A percentile compares a stretch with the other conserved stretches of the same genome.
phyloP scores from a whole-genome alignment of 139 green algal species.

The Tetraselmis chui region DNA sequence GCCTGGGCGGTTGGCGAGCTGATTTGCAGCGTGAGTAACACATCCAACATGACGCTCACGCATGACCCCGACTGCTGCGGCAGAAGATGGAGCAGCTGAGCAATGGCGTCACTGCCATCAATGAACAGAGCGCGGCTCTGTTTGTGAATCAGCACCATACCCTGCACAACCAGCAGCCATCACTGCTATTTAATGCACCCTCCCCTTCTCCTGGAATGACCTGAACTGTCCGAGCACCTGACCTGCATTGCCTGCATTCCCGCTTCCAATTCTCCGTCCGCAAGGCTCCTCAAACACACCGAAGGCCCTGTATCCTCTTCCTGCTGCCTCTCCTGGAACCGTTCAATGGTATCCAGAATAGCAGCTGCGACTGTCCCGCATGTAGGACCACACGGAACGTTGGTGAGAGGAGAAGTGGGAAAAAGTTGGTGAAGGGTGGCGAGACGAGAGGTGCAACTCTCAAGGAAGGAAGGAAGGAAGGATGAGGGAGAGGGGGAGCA shows the following conservation, averaged over 20 bases:
- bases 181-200: too few relatives aligned
- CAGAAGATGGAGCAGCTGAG: not conserved
- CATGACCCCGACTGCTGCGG: not conserved
- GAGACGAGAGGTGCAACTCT: too few relatives aligned
- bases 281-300: not conserved
- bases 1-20: not conserved
- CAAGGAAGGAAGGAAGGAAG: too few relatives aligned
- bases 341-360: not conserved
- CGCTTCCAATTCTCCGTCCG: not conserved
- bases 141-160: not conserved
- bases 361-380: not conserved
- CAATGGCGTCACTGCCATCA: not conserved
- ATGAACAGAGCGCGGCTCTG: not conserved
- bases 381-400: too few relatives aligned
- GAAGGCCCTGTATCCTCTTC: not conserved
- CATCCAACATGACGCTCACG: not conserved
- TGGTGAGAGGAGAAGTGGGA: too few relatives aligned
- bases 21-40: not conserved
- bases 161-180: too few relatives aligned
- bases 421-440: too few relatives aligned
- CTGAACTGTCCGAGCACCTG: too few relatives aligned
- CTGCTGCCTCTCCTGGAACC: not conserved
- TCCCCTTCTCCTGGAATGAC: too few relatives aligned
- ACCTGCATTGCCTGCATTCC: not conserved
- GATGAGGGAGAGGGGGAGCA: too few relatives aligned